Base-by-base conservation (phyloP, 2,329 filamentous ascomycete genomes). In the Chalaropsis thielavioides region DNA sequence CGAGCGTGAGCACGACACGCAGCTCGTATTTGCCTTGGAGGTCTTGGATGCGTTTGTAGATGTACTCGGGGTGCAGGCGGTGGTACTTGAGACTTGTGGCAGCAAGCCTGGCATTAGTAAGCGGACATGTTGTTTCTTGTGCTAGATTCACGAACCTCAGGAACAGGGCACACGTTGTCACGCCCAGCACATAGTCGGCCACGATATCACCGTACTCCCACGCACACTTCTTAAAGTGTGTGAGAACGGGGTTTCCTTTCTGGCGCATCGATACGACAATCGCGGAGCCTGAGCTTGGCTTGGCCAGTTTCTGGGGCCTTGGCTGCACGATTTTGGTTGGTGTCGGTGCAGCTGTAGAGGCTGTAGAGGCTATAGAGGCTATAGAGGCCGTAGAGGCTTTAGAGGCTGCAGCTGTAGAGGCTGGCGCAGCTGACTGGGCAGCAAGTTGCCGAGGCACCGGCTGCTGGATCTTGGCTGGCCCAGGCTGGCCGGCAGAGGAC, bases 191-290 rank as follows among this genome's bases (percentile, higher is more conserved):
- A 74, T 95, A 99, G 76, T 99, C 94, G 40, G 92, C 90, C 1
- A 88, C 87, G n/a, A 96, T 96, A 72, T 97, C 92, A 68, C 90
- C 92, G 75, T 96, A 97, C 75, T 99, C 94, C 94, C 94, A 99
- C 0, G 91, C 83, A 66, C 95, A 80, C 0, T 88, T 86, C 67
- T 87, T 86, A 70, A 99, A 83, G 74, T 87, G 84, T 64, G 89
- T 88, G 38, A 99, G 78, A 61, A 97, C 88, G 0, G 94, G 94
- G 71, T 99, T 99, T 68, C 92, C 94, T 75, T 95, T 95, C 74
- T 99, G 92, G 49, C 92, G 85, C 17, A 90, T 87, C 43, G 92
- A 96, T 38, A 97, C 92, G 22, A 95, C 81, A 69, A 97, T 95
- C 4, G 88, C 84, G 17, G 89, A 90, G 3, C 88, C 87, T 1